These are phyloP conservation scores for Collybiopsis confluens DNA, from an alignment of 768 basidiomycete genomes.

Conservation along the genomic window DNA sequence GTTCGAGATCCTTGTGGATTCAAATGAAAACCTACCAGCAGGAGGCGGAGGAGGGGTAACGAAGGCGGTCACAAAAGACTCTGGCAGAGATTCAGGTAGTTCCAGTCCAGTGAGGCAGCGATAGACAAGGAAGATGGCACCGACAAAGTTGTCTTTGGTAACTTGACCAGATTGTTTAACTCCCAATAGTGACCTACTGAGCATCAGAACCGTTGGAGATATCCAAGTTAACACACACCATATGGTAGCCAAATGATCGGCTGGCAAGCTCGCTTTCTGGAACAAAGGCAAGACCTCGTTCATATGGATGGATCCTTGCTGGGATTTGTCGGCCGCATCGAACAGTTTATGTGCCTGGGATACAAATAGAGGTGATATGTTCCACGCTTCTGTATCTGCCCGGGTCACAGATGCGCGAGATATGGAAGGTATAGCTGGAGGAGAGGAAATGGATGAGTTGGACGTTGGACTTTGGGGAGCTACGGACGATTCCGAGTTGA, in stretches of 20 bases:
- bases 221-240: constrained; percentile 4
- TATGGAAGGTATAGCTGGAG: background rate
- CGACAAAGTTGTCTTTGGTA: constrained; percentile 8
- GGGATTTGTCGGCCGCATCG: background rate
- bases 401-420: background rate
- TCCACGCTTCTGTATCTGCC: constrained; percentile 1
- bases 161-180: background rate
- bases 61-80: background rate
- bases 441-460: background rate
- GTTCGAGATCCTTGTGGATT: background rate
- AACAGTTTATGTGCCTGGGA: background rate
- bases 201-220: background rate
- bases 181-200: constrained; percentile 6
- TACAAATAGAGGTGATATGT: background rate
- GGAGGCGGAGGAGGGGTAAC: background rate
- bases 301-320: background rate
- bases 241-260: constrained; percentile 3
- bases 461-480: background rate
- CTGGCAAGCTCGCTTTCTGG: constrained; percentile 1
- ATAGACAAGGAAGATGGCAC: constrained; percentile 10
- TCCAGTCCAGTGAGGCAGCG: constrained; percentile 8
- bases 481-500: background rate
- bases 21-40: background rate
- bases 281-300: constrained; percentile 2
- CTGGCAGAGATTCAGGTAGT: constrained; percentile 5